Conservation (phyloP, 495 filamentous ascomycete species). For the Niebla homalea region DNA sequence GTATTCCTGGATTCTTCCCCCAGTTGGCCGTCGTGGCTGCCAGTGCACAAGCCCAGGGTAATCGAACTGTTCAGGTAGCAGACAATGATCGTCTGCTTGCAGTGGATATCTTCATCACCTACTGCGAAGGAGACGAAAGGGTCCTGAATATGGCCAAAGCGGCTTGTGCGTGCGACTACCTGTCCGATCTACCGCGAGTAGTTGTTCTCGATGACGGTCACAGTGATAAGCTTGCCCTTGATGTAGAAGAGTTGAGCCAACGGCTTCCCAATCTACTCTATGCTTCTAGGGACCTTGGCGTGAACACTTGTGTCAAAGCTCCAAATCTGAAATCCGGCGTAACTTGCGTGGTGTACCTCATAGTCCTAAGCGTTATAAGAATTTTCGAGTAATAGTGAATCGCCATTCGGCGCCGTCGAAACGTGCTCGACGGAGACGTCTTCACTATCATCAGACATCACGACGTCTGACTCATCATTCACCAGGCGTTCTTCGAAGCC, state of each 20-base stretch:
- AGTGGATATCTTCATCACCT: constrained; percentile 40
- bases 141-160: constrained; percentile 41
- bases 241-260: constrained; percentile 16
- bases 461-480: constrained; percentile 4
- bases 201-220: constrained; percentile 39
- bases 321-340: constrained; percentile 42
- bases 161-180: constrained; percentile 36
- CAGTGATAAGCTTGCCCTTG: constrained; percentile 22
- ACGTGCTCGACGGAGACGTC: background rate
- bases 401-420: background rate
- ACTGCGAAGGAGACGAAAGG: constrained; percentile 37
- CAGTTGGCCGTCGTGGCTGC: background rate
- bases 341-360: too few species aligned
- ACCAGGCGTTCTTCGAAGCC: constrained; percentile 25
- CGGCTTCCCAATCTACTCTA: constrained; percentile 33
- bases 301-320: constrained; percentile 35
- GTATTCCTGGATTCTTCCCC: background rate
- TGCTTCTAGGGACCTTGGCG: constrained; percentile 28
- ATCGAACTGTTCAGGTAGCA: background rate
- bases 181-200: constrained; percentile 32
- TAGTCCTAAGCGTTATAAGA: too few species aligned
- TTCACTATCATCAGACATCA: background rate
- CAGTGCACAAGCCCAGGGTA: background rate
- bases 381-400: too few species aligned
- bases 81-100: background rate